phyloP scores from a whole-genome alignment of 2,329 filamentous ascomycete species.

The Ilyonectria destructans region DNA sequence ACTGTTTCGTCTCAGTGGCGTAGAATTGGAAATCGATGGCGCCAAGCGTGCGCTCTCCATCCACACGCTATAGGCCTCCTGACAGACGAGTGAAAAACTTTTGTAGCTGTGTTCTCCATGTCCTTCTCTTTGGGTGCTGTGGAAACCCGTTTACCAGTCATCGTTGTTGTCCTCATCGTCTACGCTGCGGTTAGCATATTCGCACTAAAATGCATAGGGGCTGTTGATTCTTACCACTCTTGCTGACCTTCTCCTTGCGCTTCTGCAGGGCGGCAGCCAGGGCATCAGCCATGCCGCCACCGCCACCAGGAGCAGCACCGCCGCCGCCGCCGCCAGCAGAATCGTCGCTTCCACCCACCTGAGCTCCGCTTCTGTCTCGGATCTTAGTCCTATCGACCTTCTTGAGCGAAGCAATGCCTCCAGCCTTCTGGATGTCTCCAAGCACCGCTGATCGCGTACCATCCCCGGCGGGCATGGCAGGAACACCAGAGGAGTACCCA shows the following conservation, averaged over 20 bases:
- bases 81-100: slow-evolving; percentile 30
- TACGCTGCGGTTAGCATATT: slow-evolving; percentile 53
- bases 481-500: slow-evolving; percentile 70
- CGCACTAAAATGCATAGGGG: slow-evolving; percentile 2
- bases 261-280: slow-evolving; percentile 84
- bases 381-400: slow-evolving; percentile 83
- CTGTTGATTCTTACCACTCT: slow-evolving; percentile 83
- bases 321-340: slow-evolving; percentile 69
- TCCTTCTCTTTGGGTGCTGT: slow-evolving; percentile 36
- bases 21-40: slow-evolving; percentile 31
- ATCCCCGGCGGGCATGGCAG: slow-evolving; percentile 63
- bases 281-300: slow-evolving; percentile 83
- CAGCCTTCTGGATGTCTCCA: slow-evolving; percentile 81
- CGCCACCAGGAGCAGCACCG: slow-evolving; percentile 66
- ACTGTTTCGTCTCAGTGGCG: slow-evolving; percentile 18
- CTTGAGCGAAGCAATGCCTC: slow-evolving; percentile 78
- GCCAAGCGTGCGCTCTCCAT: slow-evolving; percentile 15
- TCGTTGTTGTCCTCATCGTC: slow-evolving; percentile 86
- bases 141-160: slow-evolving; percentile 70
- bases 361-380: slow-evolving; percentile 78
- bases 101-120: slow-evolving; percentile 26
- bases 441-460: slow-evolving; percentile 73
- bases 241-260: slow-evolving; percentile 94
- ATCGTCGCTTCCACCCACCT: slow-evolving; percentile 67
- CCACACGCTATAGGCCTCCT: slow-evolving; percentile 26